These are phyloP conservation scores for Arctium minus DNA, from an alignment of 129 eudicot genomes.

Conservation along the genomic window DNA sequence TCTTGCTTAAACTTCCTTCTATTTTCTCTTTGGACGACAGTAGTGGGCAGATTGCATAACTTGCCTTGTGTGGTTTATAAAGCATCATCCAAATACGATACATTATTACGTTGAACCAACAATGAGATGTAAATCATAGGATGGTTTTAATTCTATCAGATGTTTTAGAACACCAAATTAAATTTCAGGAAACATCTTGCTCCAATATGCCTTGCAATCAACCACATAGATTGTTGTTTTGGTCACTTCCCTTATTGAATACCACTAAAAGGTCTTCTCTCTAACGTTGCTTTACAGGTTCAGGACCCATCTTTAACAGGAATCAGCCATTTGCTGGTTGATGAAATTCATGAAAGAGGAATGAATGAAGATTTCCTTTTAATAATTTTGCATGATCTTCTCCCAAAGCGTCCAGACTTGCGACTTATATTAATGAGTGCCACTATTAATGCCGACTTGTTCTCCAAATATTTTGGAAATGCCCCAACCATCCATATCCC, in stretches of 20 bases:
- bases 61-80: background rate
- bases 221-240: background rate
- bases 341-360: constrained; percentile 98
- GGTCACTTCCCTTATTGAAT: background rate
- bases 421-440: constrained; percentile 94
- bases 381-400: constrained; percentile 80
- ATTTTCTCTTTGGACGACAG: background rate
- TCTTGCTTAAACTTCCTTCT: background rate
- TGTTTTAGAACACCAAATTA: background rate
- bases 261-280: background rate
- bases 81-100: too few relatives aligned
- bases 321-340: constrained; percentile 78
- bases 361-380: constrained; percentile 93
- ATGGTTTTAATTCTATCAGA: background rate
- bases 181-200: background rate
- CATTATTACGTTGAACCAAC: background rate
- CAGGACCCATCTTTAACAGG: constrained; percentile 84
- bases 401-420: constrained; percentile 83
- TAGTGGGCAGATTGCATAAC: background rate
- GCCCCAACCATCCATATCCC: constrained; percentile 84
- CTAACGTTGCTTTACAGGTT: constrained; percentile 43
- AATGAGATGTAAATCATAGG: background rate
- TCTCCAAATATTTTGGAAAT: constrained; percentile 79
- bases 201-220: background rate
- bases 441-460: constrained; percentile 89